These are phyloP conservation scores for Omphalea diandra DNA, from an alignment of 441 rosid species.

Conservation along the genomic window DNA sequence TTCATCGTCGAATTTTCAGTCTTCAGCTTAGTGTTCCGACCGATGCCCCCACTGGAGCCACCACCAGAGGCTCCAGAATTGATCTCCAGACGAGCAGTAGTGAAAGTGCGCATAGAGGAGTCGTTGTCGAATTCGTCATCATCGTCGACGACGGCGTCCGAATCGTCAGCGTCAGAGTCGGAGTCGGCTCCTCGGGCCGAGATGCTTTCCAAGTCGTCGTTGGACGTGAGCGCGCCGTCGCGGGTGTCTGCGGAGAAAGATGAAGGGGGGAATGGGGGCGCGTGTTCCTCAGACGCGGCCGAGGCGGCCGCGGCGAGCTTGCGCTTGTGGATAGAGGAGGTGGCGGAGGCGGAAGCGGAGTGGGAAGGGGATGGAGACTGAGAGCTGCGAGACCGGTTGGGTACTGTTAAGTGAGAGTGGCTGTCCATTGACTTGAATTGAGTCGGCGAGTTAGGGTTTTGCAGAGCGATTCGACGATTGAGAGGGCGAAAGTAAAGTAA, in stretches of 20 bases:
- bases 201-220: conserved; percentile 97
- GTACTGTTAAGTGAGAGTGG: conserved; percentile 76
- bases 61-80: conserved; percentile 28
- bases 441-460: conserved; percentile 20
- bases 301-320: conserved; percentile 76
- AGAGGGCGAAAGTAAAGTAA: background rate
- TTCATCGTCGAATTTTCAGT: conserved; percentile 65
- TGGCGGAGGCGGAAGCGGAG: conserved; percentile 90
- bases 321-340: conserved; percentile 93
- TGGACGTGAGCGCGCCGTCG: conserved; percentile 84
- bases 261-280: conserved; percentile 79
- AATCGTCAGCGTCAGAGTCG: conserved; percentile 85
- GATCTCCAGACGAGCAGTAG: conserved; percentile 77
- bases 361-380: conserved; percentile 95
- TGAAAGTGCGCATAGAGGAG: conserved; percentile 88
- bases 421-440: conserved; percentile 50
- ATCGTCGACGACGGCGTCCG: conserved; percentile 82
- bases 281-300: conserved; percentile 70
- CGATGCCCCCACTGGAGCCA: conserved; percentile 39
- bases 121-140: conserved; percentile 87
- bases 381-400: conserved; percentile 85
- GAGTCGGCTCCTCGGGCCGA: conserved; percentile 84
- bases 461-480: background rate
- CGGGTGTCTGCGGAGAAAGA: conserved; percentile 95
- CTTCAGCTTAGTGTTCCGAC: conserved; percentile 76